Evolutionary conservation across 2,329 filamentous ascomycete species (phyloP), one percentile per base, ranked within the genome.

Genomic region (Penicillium thymicola): DNA sequence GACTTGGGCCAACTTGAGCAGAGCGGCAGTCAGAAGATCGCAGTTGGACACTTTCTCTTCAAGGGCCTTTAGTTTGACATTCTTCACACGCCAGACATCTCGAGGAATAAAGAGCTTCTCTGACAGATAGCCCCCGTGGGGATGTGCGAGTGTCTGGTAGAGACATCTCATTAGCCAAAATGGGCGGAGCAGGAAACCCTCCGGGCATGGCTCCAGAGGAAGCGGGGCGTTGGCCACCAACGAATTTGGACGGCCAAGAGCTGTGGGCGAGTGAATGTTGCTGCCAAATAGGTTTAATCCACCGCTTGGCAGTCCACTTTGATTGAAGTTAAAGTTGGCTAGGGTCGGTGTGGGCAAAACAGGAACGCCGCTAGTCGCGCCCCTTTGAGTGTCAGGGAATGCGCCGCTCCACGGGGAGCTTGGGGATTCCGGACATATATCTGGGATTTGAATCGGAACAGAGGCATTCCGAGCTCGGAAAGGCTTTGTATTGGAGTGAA

Each of bases 161-260:
- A 99, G 81, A 59, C 89, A 92, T 53, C 94, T 87, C 90, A 99
- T 96, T 43, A 99, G 81, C 94, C 94, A 99, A 74, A 97, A 99
- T 2, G 94, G 95, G 21, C 94, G 87, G n/a, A 97, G 81, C 67
- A 97, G 82, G 58, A 88, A 87, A 40, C 95, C 91, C 36, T 89
- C 90, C 1, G 94, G 94, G 70, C 95, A 99, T 3, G 94, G 89
- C 69, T 99, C 94, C 5, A 99, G 81, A 0, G 91, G 85, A 23
- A 88, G 82, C 13, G 92, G 92, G 1, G 86, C 83, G 62, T 91
- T 86, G 0, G 78, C 68, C 13, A 80, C 78, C n/a, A 82, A 72
- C 4, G 82, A 78, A 55, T 88, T 87, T 3, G 87, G 85, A n/a
- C 85, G 86, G 2, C 85, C 86, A 0, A 89, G 85, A 4, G 76